Conservation (phyloP, 805 yeast genomes). For the Suhomyces sp. region DNA sequence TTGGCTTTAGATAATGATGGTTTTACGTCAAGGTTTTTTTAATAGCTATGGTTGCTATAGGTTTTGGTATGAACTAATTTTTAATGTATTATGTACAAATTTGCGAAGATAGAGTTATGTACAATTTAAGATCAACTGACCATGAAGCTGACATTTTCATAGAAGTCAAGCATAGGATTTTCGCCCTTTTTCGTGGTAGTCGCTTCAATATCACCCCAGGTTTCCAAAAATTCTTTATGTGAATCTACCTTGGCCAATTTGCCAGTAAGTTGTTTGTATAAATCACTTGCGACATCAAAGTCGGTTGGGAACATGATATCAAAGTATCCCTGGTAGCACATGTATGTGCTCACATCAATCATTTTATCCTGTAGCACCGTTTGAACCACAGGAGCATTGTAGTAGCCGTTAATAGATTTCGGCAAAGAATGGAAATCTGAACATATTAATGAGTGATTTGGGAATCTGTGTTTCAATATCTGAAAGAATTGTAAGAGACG, state of each 20-base stretch:
- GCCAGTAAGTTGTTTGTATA: constrained; percentile 66
- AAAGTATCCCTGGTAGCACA: constrained; percentile 84
- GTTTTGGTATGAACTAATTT: constrained; percentile 2
- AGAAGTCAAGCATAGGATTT: constrained; percentile 78
- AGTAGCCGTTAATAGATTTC: constrained; percentile 52
- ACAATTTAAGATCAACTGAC: constrained; percentile 30
- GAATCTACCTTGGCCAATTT: constrained; percentile 52
- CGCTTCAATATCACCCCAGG: constrained; percentile 68
- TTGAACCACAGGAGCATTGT: constrained; percentile 76
- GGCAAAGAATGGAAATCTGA: constrained; percentile 63
- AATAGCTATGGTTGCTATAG: too few relatives aligned
- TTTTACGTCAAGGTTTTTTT: too few relatives aligned
- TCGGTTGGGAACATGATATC: constrained; percentile 88
- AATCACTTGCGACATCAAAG: constrained; percentile 57
- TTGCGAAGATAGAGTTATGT: too few relatives aligned
- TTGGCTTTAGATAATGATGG: constrained; percentile 6
- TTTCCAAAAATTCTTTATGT: constrained; percentile 63
- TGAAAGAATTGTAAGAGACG: constrained; percentile 64
- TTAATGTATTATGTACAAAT: constrained; percentile 6
- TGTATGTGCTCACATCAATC: constrained; percentile 69
- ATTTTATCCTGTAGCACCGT: constrained; percentile 66
- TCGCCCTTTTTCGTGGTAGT: constrained; percentile 77
- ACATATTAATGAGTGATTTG: constrained; percentile 70
- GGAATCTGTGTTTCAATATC: constrained; percentile 62
- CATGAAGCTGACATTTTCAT: constrained; percentile 71